These are phyloP conservation scores for Aspergillus bertholletiae DNA, from an alignment of 495 filamentous ascomycete genomes.

Conservation along the genomic window DNA sequence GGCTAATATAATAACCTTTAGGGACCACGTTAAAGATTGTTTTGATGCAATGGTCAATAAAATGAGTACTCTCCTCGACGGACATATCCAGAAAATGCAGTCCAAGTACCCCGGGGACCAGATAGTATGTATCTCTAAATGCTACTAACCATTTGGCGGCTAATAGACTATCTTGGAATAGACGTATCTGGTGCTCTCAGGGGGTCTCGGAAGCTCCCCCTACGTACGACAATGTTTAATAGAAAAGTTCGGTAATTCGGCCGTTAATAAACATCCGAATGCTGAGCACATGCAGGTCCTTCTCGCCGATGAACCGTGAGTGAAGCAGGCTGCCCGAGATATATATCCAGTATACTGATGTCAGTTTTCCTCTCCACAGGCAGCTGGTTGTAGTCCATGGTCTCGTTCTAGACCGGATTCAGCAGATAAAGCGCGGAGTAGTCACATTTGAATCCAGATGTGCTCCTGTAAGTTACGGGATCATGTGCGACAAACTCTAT, in stretches of 20 bases:
- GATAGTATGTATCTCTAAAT: conserved; percentile 36
- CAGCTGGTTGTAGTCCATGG: conserved; percentile 58
- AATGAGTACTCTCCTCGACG: conserved; percentile 49
- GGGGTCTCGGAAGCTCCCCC: conserved; percentile 62
- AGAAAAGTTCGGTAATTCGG: conserved; percentile 29
- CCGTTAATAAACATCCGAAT: conserved; percentile 26
- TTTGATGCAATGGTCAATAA: conserved; percentile 56
- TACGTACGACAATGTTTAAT: conserved; percentile 51
- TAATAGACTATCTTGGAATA: conserved; percentile 11
- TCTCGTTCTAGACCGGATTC: conserved; percentile 50
- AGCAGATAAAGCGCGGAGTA: conserved; percentile 40
- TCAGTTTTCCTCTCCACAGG: conserved; percentile 10
- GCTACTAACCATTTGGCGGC: neutral
- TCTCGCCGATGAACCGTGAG: conserved; percentile 49
- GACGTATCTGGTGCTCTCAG: conserved; percentile 58
- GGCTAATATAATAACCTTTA: neutral
- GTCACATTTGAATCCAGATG: conserved; percentile 44
- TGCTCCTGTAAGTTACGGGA: conserved; percentile 55
- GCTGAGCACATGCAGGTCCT: conserved; percentile 41
- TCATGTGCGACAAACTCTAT: conserved; percentile 46
- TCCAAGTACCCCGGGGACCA: conserved; percentile 38
- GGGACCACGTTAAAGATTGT: conserved; percentile 5
- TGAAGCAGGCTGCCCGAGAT: neutral
- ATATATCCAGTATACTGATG: neutral
- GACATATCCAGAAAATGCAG: conserved; percentile 50